These are phyloP conservation scores for Kodamaea ohmeri DNA, from an alignment of 1,139 yeast genomes.

Conservation along the genomic window DNA sequence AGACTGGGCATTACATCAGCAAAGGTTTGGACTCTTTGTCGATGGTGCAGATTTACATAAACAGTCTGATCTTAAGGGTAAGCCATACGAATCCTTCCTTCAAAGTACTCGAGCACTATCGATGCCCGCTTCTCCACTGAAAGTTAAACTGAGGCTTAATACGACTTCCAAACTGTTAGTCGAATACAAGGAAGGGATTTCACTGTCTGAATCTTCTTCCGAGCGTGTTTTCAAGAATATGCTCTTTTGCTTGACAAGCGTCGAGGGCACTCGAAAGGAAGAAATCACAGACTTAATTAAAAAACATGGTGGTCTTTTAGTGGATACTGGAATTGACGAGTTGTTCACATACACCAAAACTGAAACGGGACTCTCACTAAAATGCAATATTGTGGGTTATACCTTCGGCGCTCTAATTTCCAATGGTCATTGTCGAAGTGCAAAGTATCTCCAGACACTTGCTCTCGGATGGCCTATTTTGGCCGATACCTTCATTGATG, in stretches of 20 bases:
- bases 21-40: conserved; percentile 15
- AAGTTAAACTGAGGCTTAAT: no score
- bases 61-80: conserved; percentile 5
- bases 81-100: conserved; percentile 6
- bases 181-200: no score
- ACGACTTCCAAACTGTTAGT: neutral
- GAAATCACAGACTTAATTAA: conserved; percentile 35
- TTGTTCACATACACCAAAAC: conserved; percentile 21
- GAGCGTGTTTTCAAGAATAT: conserved; percentile 21
- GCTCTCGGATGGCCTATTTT: conserved; percentile 89
- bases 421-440: conserved; percentile 56
- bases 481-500: conserved; percentile 57
- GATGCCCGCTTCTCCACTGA: conserved; percentile 5
- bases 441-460: conserved; percentile 79
- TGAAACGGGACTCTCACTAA: conserved; percentile 4
- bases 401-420: conserved; percentile 69
- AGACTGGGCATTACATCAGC: conserved; percentile 45
- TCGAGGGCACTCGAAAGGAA: conserved; percentile 34
- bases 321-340: conserved; percentile 47
- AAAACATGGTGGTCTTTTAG: conserved; percentile 52
- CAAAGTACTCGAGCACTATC: conserved; percentile 11
- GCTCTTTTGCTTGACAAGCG: conserved; percentile 39
- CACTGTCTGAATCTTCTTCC: neutral
- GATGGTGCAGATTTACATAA: conserved; percentile 11
- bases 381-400: conserved; percentile 20